These are phyloP conservation scores for Boletellus deceptivus DNA, from an alignment of 1,284 basidiomycete genomes.

Conservation along the genomic window DNA sequence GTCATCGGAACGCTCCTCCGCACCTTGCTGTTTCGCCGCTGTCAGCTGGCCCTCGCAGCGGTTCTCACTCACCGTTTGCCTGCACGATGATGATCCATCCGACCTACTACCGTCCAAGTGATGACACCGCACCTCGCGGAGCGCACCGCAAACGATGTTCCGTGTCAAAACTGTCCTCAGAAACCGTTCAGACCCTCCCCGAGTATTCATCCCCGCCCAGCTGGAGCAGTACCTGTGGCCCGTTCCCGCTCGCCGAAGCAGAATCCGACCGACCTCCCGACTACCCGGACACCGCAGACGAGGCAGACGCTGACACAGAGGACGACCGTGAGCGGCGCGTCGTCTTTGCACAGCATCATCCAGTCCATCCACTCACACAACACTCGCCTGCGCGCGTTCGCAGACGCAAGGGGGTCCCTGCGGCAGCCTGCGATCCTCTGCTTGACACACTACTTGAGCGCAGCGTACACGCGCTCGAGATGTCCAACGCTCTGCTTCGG, in stretches of 20 bases:
- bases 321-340: conserved; percentile 22
- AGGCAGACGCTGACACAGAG: conserved; percentile 69
- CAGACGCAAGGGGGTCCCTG: conserved; percentile 21
- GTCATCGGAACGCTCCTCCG: conserved; percentile 12
- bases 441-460: conserved; percentile 75
- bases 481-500: conserved; percentile 74
- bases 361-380: conserved; percentile 16
- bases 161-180: conserved; percentile 59
- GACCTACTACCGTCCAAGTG: conserved; percentile 8
- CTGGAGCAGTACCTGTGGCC: conserved; percentile 17
- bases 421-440: conserved; percentile 39
- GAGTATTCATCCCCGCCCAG: conserved; percentile 53
- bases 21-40: background rate
- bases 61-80: background rate
- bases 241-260: conserved; percentile 23
- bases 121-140: conserved; percentile 29
- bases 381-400: conserved; percentile 15
- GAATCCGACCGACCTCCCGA: conserved; percentile 64
- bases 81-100: conserved; percentile 16
- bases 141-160: conserved; percentile 58
- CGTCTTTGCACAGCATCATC: conserved; percentile 32
- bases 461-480: conserved; percentile 78
- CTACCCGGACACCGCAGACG: conserved; percentile 72
- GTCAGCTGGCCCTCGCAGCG: conserved; percentile 7
- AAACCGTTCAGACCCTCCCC: conserved; percentile 65